Evolutionary conservation across 129 eudicot genomes (phyloP).

Genomic region (Daucus carota): DNA sequence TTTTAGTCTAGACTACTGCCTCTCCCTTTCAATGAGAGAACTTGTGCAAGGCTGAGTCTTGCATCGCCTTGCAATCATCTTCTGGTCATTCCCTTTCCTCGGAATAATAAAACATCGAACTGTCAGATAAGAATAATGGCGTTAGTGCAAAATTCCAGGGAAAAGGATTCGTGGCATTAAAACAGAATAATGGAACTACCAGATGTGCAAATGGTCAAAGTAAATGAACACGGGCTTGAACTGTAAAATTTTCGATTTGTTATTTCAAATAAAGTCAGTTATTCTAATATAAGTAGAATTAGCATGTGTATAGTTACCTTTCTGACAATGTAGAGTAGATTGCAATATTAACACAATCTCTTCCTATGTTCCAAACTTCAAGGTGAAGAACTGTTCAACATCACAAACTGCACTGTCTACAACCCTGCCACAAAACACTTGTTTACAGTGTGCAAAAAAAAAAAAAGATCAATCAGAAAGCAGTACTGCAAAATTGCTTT

Average conservation of each 20-base stretch:
- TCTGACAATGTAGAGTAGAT: neutral
- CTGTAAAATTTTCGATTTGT: neutral
- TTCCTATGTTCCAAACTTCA: neutral
- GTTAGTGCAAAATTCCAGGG: neutral
- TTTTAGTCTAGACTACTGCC: neutral
- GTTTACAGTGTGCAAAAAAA: neutral
- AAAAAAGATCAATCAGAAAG: neutral
- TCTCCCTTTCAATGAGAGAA: neutral
- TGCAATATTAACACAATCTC: neutral
- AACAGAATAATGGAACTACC: neutral
- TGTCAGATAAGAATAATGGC: neutral
- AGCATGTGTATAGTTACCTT: neutral
- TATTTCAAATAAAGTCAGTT: neutral
- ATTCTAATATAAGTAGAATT: neutral
- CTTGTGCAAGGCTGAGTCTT: neutral
- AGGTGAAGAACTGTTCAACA: neutral
- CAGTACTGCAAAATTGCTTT: neutral
- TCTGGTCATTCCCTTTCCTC: neutral
- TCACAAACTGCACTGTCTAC: constrained; percentile 2
- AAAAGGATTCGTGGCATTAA: neutral
- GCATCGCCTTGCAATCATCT: neutral
- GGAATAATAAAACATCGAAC: neutral
- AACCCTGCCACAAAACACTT: neutral
- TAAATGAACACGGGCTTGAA: neutral
- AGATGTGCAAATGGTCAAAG: neutral